These are phyloP conservation scores for Aureobasidium sp. DNA, from an alignment of 2,329 filamentous ascomycete species.

Conservation along the genomic window DNA sequence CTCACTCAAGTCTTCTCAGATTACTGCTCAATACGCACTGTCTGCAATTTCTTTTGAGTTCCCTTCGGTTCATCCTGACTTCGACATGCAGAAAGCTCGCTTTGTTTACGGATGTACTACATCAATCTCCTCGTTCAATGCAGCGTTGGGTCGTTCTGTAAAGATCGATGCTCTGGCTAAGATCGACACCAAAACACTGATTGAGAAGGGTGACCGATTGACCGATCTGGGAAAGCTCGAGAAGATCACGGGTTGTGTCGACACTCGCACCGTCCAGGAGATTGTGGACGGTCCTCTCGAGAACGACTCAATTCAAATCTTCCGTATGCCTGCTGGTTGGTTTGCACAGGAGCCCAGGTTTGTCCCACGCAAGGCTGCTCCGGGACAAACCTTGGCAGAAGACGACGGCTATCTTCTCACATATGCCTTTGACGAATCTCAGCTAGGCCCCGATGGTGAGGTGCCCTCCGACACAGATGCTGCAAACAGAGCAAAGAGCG, in stretches of 20 bases:
- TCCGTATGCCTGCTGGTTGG: constrained; percentile 53
- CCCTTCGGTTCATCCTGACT: constrained; percentile 50
- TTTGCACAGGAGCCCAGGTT: constrained; percentile 64
- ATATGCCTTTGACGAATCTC: constrained; percentile 63
- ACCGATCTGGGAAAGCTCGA: constrained; percentile 27
- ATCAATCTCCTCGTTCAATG: constrained; percentile 48
- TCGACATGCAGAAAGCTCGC: constrained; percentile 50
- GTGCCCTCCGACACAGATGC: constrained; percentile 33
- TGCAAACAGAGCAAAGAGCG: constrained; percentile 40
- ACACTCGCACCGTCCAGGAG: constrained; percentile 48
- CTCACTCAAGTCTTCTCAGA: constrained; percentile 36
- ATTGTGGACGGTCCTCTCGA: constrained; percentile 39
- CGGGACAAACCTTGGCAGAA: constrained; percentile 35
- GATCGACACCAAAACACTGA: constrained; percentile 49
- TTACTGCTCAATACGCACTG: constrained; percentile 58
- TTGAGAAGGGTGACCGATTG: constrained; percentile 42
- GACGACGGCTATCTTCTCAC: constrained; percentile 63
- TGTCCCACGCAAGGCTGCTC: constrained; percentile 39
- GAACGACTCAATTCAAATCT: constrained; percentile 54
- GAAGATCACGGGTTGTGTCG: constrained; percentile 55
- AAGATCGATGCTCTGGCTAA: constrained; percentile 63
- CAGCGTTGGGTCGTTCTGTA: constrained; percentile 55
- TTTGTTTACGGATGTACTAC: constrained; percentile 65
- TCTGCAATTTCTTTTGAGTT: constrained; percentile 63
- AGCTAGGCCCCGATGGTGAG: constrained; percentile 38